Percentiles rank a stretch among this genome's conserved stretches.
phyloP scores from a whole-genome alignment of 805 yeast species.

The Wickerhamiella siamensis region DNA sequence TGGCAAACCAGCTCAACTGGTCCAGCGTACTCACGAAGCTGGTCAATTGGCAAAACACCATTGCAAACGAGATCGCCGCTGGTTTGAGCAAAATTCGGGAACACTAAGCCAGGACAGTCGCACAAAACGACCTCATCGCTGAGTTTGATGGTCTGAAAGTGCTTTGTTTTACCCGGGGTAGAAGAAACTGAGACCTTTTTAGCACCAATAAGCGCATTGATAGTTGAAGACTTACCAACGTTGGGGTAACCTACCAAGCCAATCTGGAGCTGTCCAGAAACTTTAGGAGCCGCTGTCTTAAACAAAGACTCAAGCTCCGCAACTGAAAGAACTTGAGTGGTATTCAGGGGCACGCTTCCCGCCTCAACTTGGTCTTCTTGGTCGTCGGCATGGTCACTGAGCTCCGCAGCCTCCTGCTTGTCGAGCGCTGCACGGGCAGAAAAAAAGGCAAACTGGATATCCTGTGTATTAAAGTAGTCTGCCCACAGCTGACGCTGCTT shows the following conservation, averaged over 20 bases:
- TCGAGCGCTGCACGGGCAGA: conserved; percentile 80
- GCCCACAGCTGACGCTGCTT: conserved; percentile 82
- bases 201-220: conserved; percentile 89
- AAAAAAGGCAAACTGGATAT: conserved; percentile 80
- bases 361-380: conserved; percentile 16
- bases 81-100: conserved; percentile 93
- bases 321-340: conserved; percentile 59
- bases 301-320: conserved; percentile 76
- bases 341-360: conserved; percentile 22
- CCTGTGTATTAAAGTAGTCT: conserved; percentile 49
- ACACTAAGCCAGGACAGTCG: conserved; percentile 98
- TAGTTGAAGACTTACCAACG: conserved; percentile 94
- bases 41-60: conserved; percentile 98
- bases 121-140: conserved; percentile 75
- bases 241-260: conserved; percentile 98
- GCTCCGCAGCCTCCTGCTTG: conserved; percentile 42
- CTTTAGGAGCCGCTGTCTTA: conserved; percentile 55
- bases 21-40: conserved; percentile 79
- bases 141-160: conserved; percentile 87
- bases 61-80: conserved; percentile 94
- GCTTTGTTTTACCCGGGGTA: conserved; percentile 98
- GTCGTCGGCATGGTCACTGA: conserved; percentile 6
- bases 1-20: conserved; percentile 76
- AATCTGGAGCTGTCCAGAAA: conserved; percentile 57
- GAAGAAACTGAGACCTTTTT: conserved; percentile 97